Conservation (phyloP, 2,329 filamentous ascomycete genomes). For the Mycosphaerella sp. region DNA sequence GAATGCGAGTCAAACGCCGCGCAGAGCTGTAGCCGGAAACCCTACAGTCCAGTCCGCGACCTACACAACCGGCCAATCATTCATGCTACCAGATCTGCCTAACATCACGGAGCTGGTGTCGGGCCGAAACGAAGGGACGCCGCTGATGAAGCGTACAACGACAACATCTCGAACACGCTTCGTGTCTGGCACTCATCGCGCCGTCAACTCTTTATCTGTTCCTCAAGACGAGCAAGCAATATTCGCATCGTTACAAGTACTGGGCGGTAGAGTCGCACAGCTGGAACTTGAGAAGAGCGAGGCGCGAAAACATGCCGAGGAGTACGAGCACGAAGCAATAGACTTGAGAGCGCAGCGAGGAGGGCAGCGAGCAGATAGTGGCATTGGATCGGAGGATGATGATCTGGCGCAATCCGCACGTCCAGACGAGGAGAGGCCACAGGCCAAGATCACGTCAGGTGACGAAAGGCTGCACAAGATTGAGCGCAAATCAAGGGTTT, state of each 20-base stretch:
- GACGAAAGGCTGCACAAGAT: conserved; percentile 57
- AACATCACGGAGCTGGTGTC: conserved; percentile 58
- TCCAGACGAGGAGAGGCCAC: conserved; percentile 53
- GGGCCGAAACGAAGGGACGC: conserved; percentile 53
- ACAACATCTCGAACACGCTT: conserved; percentile 51
- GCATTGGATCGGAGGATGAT: conserved; percentile 43
- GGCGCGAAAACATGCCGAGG: conserved; percentile 46
- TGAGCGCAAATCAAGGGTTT: conserved; percentile 56
- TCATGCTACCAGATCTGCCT: conserved; percentile 55
- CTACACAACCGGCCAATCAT: conserved; percentile 51
- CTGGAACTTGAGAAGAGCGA: conserved; percentile 53
- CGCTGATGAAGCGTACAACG: conserved; percentile 47
- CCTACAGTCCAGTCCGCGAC: conserved; percentile 38
- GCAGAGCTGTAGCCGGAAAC: conserved; percentile 26
- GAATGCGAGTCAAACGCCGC: conserved; percentile 20
- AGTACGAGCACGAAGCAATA: conserved; percentile 57
- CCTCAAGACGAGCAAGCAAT: conserved; percentile 59
- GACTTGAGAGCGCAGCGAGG: conserved; percentile 45
- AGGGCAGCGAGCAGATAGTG: conserved; percentile 44
- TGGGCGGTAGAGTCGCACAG: conserved; percentile 53
- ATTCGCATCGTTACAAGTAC: conserved; percentile 53
- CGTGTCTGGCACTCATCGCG: conserved; percentile 44
- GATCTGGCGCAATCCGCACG: conserved; percentile 37
- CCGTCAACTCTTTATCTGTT: conserved; percentile 50
- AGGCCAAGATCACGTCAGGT: conserved; percentile 54